A percentile compares a stretch with the other conserved stretches of the same genome.
phyloP scores from a whole-genome alignment of 2,329 filamentous ascomycete genomes.

The Nothophaeocryptopus gaeumannii region DNA sequence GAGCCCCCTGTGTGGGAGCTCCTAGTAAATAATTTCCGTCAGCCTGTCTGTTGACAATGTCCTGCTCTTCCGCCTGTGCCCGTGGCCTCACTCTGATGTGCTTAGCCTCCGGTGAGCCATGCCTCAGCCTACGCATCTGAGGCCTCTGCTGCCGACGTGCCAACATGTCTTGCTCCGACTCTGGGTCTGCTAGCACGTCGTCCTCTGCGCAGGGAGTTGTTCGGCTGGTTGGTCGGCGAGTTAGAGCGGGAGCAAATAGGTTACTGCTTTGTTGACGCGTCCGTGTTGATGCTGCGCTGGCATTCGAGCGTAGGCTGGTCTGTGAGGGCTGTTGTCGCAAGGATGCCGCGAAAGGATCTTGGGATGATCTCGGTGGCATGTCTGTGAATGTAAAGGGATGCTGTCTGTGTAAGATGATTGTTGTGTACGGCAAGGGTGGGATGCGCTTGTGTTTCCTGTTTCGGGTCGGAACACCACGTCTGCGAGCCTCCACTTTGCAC shows the following conservation, averaged over 20 bases:
- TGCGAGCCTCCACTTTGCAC: too few species aligned
- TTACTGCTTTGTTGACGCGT: slow-evolving; percentile 21
- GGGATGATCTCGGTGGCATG: slow-evolving; percentile 14
- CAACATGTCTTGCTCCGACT: slow-evolving; percentile 22
- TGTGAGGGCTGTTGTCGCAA: slow-evolving; percentile 25
- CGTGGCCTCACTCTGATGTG: slow-evolving; percentile 10
- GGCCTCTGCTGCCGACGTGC: slow-evolving; percentile 13
- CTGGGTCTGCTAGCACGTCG: slow-evolving; percentile 30
- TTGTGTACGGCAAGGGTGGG: too few species aligned
- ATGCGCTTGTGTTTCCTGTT: too few species aligned
- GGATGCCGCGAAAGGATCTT: slow-evolving; percentile 27
- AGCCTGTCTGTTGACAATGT: slow-evolving; percentile 30
- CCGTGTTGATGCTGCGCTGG: slow-evolving; percentile 26
- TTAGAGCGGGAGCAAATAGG: slow-evolving; percentile 28
- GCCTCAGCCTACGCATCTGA: slow-evolving; percentile 14
- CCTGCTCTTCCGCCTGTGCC: slow-evolving; percentile 21
- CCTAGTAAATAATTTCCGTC: slow-evolving; percentile 29
- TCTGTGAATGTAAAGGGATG: too few species aligned
- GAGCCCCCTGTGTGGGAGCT: slow-evolving; percentile 6
- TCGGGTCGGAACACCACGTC: too few species aligned
- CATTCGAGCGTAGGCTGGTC: slow-evolving; percentile 25
- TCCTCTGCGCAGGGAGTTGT: slow-evolving; percentile 27
- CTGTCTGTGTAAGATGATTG: too few species aligned
- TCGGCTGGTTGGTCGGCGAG: slow-evolving; percentile 25
- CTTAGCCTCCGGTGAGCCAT: slow-evolving; percentile 22